Conservation (phyloP, 78 protist species). For the Tieghemostelium lacteum region DNA sequence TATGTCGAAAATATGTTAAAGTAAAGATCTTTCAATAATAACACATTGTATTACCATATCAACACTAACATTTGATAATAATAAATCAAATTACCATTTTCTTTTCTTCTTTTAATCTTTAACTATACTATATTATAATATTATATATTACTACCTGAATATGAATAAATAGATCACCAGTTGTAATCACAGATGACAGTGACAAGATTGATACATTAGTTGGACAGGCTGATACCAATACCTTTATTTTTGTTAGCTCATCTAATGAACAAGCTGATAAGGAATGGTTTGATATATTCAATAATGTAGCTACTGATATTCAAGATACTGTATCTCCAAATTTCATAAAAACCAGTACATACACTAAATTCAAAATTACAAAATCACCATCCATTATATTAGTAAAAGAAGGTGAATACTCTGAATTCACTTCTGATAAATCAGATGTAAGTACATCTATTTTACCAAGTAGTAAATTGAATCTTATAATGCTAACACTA, state of each 20-base stretch:
- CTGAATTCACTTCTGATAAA: background rate
- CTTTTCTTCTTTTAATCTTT: background rate
- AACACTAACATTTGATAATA: background rate
- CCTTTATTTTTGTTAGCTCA: background rate
- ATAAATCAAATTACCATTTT: background rate
- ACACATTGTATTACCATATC: too few relatives aligned
- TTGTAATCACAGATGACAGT: background rate
- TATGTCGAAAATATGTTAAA: slow-evolving; percentile 42
- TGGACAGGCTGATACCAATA: too few relatives aligned
- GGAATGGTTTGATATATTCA: background rate
- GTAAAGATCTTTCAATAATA: too few relatives aligned
- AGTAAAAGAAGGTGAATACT: background rate
- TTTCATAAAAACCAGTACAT: background rate
- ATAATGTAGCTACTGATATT: background rate
- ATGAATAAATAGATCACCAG: background rate
- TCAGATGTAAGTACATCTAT: background rate
- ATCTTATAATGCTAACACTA: background rate
- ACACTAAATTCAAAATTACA: background rate
- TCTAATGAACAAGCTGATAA: background rate
- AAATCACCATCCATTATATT: background rate
- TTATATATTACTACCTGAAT: background rate
- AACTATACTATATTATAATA: background rate
- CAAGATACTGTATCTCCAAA: background rate
- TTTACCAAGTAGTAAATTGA: background rate
- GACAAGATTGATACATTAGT: background rate